A percentile compares a stretch with the other conserved stretches of the same genome.
Conservation (phyloP, 257 asterid genomes). For the Cinchona pubescens region DNA sequence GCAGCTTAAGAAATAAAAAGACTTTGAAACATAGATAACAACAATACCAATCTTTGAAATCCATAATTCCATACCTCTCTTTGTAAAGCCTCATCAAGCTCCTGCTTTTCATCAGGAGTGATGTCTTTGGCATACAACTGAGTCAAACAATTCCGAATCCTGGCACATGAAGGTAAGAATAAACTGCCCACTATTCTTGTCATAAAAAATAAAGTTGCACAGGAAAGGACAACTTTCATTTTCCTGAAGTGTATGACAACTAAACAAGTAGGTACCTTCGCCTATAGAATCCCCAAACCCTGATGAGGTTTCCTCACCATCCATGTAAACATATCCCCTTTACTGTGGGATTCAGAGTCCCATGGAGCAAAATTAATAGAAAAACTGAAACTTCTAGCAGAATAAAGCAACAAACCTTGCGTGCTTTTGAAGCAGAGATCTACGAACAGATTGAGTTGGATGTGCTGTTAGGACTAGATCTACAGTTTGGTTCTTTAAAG, state of each 20-base stretch:
- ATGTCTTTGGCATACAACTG: slow-evolving; percentile 79
- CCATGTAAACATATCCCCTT: not conserved
- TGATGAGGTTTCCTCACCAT: not conserved
- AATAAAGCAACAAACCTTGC: slow-evolving; percentile 53
- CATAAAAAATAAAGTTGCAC: not conserved
- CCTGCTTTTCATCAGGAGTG: slow-evolving; percentile 91
- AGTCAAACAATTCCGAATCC: slow-evolving; percentile 81
- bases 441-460: slow-evolving; percentile 93
- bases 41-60: not conserved
- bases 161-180: slow-evolving; percentile 18
- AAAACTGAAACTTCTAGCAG: not conserved
- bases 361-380: not conserved
- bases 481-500: slow-evolving; percentile 85
- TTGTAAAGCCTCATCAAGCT: slow-evolving; percentile 92
- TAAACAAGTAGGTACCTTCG: not conserved
- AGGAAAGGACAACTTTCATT: not conserved
- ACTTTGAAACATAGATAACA: slow-evolving; percentile 1
- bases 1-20: not conserved
- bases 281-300: not conserved
- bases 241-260: not conserved
- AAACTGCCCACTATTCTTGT: not conserved
- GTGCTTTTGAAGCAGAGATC: slow-evolving; percentile 94
- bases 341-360: not conserved
- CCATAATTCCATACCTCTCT: slow-evolving; percentile 67
- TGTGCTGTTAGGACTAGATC: slow-evolving; percentile 88